Evolutionary conservation across 495 filamentous ascomycete genomes (phyloP), one percentile per base, ranked within the genome.

Genomic region (Trichoderma orchidacearum): DNA sequence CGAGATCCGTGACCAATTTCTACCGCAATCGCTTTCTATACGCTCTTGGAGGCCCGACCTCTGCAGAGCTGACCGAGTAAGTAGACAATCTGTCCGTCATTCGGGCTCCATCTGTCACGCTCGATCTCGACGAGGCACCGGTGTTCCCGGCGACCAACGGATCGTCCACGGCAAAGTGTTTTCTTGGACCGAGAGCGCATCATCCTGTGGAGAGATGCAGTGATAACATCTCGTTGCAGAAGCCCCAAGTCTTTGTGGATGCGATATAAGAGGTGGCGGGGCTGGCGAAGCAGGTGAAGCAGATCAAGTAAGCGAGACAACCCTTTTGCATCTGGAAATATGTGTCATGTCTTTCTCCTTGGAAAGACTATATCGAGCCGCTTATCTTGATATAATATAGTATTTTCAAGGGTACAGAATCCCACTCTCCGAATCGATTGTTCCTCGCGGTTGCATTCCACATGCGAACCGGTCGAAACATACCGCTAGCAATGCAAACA

Each of bases 71-170:
- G 21, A 51, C 58, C 36, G 25, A 18, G 48, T 31, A 27, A 17
- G n/a, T 61, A 53, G 50, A 31, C 29, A 6, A 27, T 30, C 52
- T 34, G 56, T 56, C 56, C 27, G 32, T 35, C 35, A 61, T 58
- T 28, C 28, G n/a, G 6, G 59, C 55, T 4, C 59, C 59, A 17
- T 53, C 55, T 3, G 53, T 61, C 9, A 61, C 56, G 13, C 59
- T 61, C 30, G 56, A 58, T 25, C 51, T 51, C 17, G 55, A 61
- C 36, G 34, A 60, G 17, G 58, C 54, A 23, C 55, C 58, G 3
- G 59, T 58, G 29, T 60, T 61, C 25, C 34, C 59, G 18, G 51
- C 61, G 9, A 60, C 59, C 11, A 51, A 63, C 28, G 59, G 59
- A 13, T 38, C 25, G 12, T 54, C 61, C 7, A 58, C 52, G 11